Conservation (phyloP, 305 asterid genomes). For the Ilex paraguariensis region DNA sequence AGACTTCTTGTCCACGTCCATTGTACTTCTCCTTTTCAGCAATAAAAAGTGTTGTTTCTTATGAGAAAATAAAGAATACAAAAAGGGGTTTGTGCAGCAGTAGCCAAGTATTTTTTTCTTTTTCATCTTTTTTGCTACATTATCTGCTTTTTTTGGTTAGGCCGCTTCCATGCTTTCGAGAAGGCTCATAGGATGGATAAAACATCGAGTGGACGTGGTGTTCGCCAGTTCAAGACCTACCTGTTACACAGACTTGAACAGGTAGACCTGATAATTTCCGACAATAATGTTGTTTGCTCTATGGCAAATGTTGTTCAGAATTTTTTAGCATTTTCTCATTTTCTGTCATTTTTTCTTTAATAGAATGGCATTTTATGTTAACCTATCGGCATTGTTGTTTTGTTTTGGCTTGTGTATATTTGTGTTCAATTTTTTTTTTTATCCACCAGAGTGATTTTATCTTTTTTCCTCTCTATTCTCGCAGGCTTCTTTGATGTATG, state of each 20-base stretch:
- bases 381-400: neutral
- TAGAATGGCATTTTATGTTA: conserved; percentile 8
- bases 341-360: conserved; percentile 6
- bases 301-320: neutral
- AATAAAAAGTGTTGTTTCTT: too few species aligned
- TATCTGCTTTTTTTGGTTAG: conserved; percentile 32
- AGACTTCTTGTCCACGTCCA: too few species aligned
- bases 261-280: conserved; percentile 36
- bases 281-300: conserved; percentile 7
- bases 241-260: conserved; percentile 76
- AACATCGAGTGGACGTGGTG: conserved; percentile 87
- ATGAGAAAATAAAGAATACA: too few species aligned
- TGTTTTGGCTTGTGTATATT: too few species aligned
- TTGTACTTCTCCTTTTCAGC: too few species aligned
- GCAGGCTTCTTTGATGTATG: too few species aligned
- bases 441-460: too few species aligned
- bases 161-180: conserved; percentile 97
- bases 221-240: conserved; percentile 95
- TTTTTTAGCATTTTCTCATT: conserved; percentile 4
- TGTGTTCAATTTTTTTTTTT: too few species aligned
- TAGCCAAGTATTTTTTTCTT: too few species aligned
- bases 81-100: too few species aligned
- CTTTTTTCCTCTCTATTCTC: too few species aligned
- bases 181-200: conserved; percentile 92
- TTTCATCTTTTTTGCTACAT: neutral